phyloP scores from a whole-genome alignment of 768 basidiomycete species.

The Fibroporia radiculosa region DNA sequence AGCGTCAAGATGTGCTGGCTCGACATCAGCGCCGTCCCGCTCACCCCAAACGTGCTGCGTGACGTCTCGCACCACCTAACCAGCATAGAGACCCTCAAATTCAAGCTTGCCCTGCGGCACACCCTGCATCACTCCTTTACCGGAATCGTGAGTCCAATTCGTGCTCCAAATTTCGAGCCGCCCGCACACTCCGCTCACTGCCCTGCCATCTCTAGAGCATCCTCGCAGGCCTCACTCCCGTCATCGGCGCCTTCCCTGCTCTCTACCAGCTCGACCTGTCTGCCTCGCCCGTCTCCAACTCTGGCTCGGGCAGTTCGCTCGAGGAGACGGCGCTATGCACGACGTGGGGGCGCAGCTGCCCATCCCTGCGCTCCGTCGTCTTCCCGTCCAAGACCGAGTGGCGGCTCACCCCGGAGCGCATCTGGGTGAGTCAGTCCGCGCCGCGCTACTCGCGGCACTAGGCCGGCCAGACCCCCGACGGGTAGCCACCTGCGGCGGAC shows the following conservation, averaged over 20 bases:
- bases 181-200: conserved; percentile 1
- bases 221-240: conserved; percentile 51
- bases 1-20: conserved; percentile 42
- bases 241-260: conserved; percentile 41
- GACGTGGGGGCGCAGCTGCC: conserved; percentile 50
- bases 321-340: conserved; percentile 47
- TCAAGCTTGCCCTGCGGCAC: conserved; percentile 55
- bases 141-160: conserved; percentile 47
- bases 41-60: conserved; percentile 48
- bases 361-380: conserved; percentile 41
- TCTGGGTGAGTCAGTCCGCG: conserved; percentile 24
- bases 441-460: conserved; percentile 6
- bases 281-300: conserved; percentile 40
- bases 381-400: conserved; percentile 54
- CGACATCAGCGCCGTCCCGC: conserved; percentile 54
- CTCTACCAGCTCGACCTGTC: conserved; percentile 53
- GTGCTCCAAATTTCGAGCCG: neutral
- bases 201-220: conserved; percentile 35
- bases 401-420: conserved; percentile 25
- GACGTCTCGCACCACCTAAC: conserved; percentile 46
- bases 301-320: conserved; percentile 28
- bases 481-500: too few species aligned
- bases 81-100: conserved; percentile 41
- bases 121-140: conserved; percentile 57
- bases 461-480: neutral